phyloP scores from a whole-genome alignment of 2,329 filamentous ascomycete species.

The Scytalidium lignicola region DNA sequence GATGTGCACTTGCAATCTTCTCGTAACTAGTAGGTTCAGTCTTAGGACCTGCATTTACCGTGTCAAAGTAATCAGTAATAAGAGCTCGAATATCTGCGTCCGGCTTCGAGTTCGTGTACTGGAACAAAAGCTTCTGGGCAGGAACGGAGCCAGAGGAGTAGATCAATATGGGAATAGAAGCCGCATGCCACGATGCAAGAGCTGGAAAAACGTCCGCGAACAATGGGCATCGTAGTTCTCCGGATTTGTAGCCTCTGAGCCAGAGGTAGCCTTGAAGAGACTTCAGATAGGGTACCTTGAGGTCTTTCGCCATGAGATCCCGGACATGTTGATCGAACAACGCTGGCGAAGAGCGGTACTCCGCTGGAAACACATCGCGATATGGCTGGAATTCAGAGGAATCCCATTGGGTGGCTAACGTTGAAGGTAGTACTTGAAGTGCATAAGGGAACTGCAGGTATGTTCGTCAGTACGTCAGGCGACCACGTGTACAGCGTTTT shows the following conservation, averaged over 20 bases:
- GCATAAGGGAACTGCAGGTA: constrained; percentile 69
- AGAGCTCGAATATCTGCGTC: constrained; percentile 51
- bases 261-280: constrained; percentile 75
- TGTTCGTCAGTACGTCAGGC: constrained; percentile 7
- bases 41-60: constrained; percentile 74
- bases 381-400: constrained; percentile 59
- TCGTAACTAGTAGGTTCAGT: constrained; percentile 61
- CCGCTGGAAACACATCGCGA: constrained; percentile 64
- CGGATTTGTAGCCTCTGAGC: constrained; percentile 66
- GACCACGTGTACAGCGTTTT: not conserved
- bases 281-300: constrained; percentile 75
- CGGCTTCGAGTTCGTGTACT: constrained; percentile 50
- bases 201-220: constrained; percentile 69
- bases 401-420: constrained; percentile 64
- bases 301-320: constrained; percentile 65
- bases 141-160: constrained; percentile 78
- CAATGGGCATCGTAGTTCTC: constrained; percentile 65
- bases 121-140: constrained; percentile 76
- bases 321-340: constrained; percentile 62
- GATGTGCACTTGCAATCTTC: constrained; percentile 15
- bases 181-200: constrained; percentile 53
- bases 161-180: constrained; percentile 58
- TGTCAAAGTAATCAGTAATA: constrained; percentile 70
- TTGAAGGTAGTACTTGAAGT: constrained; percentile 57
- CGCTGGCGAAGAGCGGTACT: constrained; percentile 52